These are phyloP conservation scores for Moesziomyces sp. DNA, from an alignment of 1,284 basidiomycete genomes.

Conservation along the genomic window DNA sequence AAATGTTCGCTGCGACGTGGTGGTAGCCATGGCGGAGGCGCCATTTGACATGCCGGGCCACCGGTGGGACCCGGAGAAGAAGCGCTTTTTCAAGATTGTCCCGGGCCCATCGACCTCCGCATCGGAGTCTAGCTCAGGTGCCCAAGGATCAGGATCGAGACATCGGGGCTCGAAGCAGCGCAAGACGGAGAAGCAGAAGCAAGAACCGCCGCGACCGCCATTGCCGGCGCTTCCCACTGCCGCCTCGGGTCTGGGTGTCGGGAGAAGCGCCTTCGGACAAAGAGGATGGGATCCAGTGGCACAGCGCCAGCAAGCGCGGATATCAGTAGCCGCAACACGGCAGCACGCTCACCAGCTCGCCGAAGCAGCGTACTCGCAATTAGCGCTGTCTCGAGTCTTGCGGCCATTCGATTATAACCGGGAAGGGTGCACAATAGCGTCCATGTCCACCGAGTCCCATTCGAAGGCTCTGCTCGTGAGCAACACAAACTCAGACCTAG, in stretches of 20 bases:
- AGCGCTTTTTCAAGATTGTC: constrained; percentile 46
- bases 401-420: background rate
- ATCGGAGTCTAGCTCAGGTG: background rate
- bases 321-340: background rate
- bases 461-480: too few relatives aligned
- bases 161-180: too few relatives aligned
- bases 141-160: background rate
- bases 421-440: background rate
- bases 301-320: constrained; percentile 11
- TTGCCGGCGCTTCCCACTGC: constrained; percentile 12
- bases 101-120: constrained; percentile 2
- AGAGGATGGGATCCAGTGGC: constrained; percentile 10
- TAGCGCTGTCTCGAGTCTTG: constrained; percentile 13
- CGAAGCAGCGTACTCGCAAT: constrained; percentile 29
- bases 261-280: background rate
- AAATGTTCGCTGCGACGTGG: too few relatives aligned
- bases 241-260: background rate
- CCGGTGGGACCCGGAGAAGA: constrained; percentile 39
- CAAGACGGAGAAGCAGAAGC: background rate
- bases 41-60: constrained; percentile 46
- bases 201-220: background rate
- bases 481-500: too few relatives aligned
- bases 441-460: too few relatives aligned
- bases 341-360: background rate
- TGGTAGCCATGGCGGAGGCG: constrained; percentile 27